Base-by-base conservation (phyloP, 495 filamentous ascomycete species). In the Aspergillus olivimuriae region DNA sequence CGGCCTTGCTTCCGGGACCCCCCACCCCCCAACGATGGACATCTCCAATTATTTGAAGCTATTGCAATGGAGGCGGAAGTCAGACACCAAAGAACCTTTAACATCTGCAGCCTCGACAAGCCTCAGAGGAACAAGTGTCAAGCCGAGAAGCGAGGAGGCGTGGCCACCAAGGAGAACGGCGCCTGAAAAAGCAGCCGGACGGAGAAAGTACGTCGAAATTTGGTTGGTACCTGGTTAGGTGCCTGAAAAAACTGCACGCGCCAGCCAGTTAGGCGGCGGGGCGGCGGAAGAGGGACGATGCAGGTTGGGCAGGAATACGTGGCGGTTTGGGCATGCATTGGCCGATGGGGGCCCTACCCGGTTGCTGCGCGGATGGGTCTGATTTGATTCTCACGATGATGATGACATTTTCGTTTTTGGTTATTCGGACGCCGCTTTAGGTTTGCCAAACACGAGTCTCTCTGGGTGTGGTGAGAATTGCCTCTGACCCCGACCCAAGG, bases 281-380 rank as follows among this genome's bases (percentile, higher is more conserved):
- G n/a, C n/a, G n/a, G n/a, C n/a, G n/a, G n/a, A n/a, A n/a, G n/a
- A n/a, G 14, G 30, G 31, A 7, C 18, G 43, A 42, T 42, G 48
- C 44, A 47, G 44, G 66, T 70, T 70, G 66, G 66, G 66, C 66
- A 68, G 38, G 40, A 61, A 70, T 70, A 62, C 57, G 61, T 67
- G 65, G 51, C 43, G 50, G 38, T 48, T 70, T 70, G 62, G 64
- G 64, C 66, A 66, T 39, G 50, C 24, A 42, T 47, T 39, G 31
- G n/a, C n/a, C n/a, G n/a, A n/a, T n/a, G n/a, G n/a, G n/a, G n/a
- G n/a, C n/a, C n/a, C n/a, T n/a, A n/a, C n/a, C n/a, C n/a, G n/a
- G n/a, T n/a, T n/a, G n/a, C n/a, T n/a, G n/a, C n/a, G n/a, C n/a
- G n/a, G n/a, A n/a, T n/a, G n/a, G n/a, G n/a, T n/a, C n/a, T n/a